Conservation (phyloP, 2,329 filamentous ascomycete genomes). For the Domatiomyces globalis region DNA sequence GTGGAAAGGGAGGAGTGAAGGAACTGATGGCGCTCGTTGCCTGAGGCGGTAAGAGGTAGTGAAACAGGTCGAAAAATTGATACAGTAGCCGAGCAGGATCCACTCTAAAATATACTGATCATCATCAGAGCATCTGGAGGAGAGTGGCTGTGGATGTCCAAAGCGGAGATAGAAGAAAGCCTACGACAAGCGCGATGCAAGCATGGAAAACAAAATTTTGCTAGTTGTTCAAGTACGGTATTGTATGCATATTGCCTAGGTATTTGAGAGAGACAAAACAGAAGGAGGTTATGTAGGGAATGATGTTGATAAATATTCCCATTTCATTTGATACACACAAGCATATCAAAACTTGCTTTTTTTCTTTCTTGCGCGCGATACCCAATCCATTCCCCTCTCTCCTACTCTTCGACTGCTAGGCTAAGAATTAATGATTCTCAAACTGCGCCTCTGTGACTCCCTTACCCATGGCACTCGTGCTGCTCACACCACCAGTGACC, state of each 20-base stretch:
- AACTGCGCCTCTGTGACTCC: conserved; percentile 52
- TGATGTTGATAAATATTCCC: background rate
- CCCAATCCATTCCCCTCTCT: background rate
- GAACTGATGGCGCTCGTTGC: background rate
- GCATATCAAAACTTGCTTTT: background rate
- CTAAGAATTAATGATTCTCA: background rate
- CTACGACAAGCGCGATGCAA: no score
- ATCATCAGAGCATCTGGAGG: no score
- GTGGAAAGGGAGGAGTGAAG: background rate
- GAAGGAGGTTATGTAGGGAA: no score
- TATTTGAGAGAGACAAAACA: no score
- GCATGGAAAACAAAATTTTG: no score
- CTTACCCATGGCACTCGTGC: conserved; percentile 90
- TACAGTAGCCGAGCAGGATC: no score
- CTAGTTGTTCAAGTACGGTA: no score
- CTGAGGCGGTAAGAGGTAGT: background rate
- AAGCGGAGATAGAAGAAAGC: no score
- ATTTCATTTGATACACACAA: background rate
- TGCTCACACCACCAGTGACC: conserved; percentile 84
- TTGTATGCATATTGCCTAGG: no score
- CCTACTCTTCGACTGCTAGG: background rate
- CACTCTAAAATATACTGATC: no score
- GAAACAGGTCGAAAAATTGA: no score
- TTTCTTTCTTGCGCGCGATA: background rate
- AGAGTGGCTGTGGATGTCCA: no score